Percentiles rank a stretch among this genome's conserved stretches.
Evolutionary conservation across 805 yeast species (phyloP).

Genomic region (Yarrowia bubula): DNA sequence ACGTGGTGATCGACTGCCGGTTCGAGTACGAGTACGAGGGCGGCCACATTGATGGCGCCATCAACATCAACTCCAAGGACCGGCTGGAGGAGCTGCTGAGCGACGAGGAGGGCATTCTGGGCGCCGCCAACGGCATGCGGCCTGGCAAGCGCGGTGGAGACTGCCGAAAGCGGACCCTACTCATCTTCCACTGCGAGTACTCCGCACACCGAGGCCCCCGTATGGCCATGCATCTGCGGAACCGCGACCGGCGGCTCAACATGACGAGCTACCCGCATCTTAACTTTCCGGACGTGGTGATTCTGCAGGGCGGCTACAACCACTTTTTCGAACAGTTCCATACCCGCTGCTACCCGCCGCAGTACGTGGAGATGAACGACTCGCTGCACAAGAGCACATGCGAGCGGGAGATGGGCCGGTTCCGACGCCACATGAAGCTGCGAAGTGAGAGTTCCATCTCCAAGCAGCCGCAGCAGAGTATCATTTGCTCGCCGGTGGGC

Average conservation of each 20-base stretch:
- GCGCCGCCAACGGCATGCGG: not conserved
- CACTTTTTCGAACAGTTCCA: constrained; percentile 62
- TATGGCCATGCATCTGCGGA: constrained; percentile 82
- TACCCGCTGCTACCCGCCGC: constrained; percentile 66
- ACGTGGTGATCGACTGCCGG: constrained; percentile 77
- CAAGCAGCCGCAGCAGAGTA: constrained; percentile 1
- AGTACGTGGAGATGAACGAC: constrained; percentile 85
- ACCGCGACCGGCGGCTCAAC: constrained; percentile 74
- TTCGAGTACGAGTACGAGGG: constrained; percentile 90
- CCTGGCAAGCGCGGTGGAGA: constrained; percentile 1
- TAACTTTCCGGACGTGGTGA: constrained; percentile 82
- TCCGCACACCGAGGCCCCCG: constrained; percentile 91
- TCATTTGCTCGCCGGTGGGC: constrained; percentile 13
- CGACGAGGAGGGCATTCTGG: constrained; percentile 36
- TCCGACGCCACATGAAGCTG: constrained; percentile 47
- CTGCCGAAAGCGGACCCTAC: constrained; percentile 44
- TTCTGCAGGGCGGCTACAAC: constrained; percentile 89
- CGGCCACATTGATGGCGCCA: constrained; percentile 84
- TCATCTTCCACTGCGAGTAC: constrained; percentile 93
- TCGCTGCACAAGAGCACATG: constrained; percentile 46
- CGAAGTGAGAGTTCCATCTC: not conserved
- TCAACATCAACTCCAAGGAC: constrained; percentile 69
- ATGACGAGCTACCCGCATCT: constrained; percentile 74
- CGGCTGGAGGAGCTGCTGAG: constrained; percentile 62
- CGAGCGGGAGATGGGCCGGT: constrained; percentile 53